phyloP scores from a whole-genome alignment of 2,329 filamentous ascomycete genomes.

The Xylaria sp. region DNA sequence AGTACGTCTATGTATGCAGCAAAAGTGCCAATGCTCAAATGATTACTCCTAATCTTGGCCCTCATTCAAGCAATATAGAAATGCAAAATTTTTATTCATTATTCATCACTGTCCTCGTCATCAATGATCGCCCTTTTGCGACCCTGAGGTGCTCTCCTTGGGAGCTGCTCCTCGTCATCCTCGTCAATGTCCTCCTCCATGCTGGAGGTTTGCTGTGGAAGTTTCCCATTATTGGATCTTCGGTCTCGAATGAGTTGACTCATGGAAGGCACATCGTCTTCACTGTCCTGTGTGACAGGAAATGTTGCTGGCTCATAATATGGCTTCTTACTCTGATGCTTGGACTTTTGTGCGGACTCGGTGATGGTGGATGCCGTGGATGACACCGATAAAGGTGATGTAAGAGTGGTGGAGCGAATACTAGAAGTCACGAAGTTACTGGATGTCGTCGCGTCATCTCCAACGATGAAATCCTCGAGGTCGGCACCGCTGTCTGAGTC shows the following conservation, averaged over 20 bases:
- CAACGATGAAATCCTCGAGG: slow-evolving; percentile 50
- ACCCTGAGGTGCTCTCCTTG: slow-evolving; percentile 7
- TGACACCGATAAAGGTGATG: slow-evolving; percentile 42
- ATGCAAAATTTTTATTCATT: slow-evolving; percentile 20
- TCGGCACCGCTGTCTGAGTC: slow-evolving; percentile 51
- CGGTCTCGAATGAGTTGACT: slow-evolving; percentile 44
- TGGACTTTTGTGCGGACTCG: slow-evolving; percentile 18
- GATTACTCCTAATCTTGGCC: not conserved
- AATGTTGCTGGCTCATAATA: slow-evolving; percentile 43
- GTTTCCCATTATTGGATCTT: slow-evolving; percentile 11
- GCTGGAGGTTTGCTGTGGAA: slow-evolving; percentile 8
- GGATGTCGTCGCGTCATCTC: slow-evolving; percentile 48
- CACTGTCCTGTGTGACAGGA: slow-evolving; percentile 41
- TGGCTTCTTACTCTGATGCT: slow-evolving; percentile 30
- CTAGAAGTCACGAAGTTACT: slow-evolving; percentile 46
- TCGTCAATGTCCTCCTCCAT: slow-evolving; percentile 22
- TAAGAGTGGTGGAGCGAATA: slow-evolving; percentile 41
- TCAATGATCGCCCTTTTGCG: slow-evolving; percentile 34
- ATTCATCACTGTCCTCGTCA: slow-evolving; percentile 39
- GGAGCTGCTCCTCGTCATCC: slow-evolving; percentile 17
- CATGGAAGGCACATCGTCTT: slow-evolving; percentile 47
- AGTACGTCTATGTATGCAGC: not conserved
- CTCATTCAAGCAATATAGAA: slow-evolving; percentile 20
- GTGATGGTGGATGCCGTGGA: slow-evolving; percentile 39
- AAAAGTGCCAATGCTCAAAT: not conserved